Conservation (phyloP, 2,329 filamentous ascomycete genomes). For the Simplicillium sp. region DNA sequence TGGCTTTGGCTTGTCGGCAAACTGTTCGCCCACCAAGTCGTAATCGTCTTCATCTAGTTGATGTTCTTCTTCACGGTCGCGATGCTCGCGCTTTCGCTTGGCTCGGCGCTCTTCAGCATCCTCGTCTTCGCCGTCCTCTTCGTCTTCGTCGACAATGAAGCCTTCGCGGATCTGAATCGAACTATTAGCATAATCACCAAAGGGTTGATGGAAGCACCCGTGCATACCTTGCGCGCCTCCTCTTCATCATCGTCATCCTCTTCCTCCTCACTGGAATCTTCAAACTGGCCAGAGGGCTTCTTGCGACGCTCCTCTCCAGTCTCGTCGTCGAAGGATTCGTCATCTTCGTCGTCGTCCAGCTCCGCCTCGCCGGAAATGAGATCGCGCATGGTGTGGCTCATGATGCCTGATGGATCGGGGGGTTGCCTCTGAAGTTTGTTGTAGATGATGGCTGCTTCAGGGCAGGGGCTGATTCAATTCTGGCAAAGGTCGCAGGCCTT, state of each 20-base stretch:
- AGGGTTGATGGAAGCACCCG: background rate
- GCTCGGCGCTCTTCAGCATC: constrained; percentile 45
- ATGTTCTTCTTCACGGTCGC: constrained; percentile 74
- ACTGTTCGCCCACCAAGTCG: constrained; percentile 82
- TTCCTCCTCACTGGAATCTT: constrained; percentile 87
- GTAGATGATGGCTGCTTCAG: constrained; percentile 6
- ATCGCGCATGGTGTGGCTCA: constrained; percentile 59
- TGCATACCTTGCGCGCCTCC: constrained; percentile 61
- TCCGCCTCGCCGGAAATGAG: constrained; percentile 80
- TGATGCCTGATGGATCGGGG: constrained; percentile 24
- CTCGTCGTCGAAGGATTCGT: constrained; percentile 74
- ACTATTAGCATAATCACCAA: constrained; percentile 7
- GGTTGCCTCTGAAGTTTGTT: too few species aligned
- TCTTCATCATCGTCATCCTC: constrained; percentile 89
- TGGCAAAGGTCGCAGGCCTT: constrained; percentile 1
- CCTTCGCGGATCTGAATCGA: constrained; percentile 68
- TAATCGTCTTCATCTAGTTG: constrained; percentile 93
- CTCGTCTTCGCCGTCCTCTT: constrained; percentile 60
- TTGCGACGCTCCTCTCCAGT: constrained; percentile 47
- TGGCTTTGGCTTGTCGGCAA: constrained; percentile 52
- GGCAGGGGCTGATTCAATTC: background rate
- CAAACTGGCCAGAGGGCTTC: constrained; percentile 33
- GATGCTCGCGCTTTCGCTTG: constrained; percentile 67
- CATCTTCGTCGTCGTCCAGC: constrained; percentile 76
- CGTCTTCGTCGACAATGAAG: constrained; percentile 92